Evolutionary conservation across 1,139 yeast species (phyloP), one percentile per base, ranked within the genome.

Genomic region (Yamadazyma sp.): DNA sequence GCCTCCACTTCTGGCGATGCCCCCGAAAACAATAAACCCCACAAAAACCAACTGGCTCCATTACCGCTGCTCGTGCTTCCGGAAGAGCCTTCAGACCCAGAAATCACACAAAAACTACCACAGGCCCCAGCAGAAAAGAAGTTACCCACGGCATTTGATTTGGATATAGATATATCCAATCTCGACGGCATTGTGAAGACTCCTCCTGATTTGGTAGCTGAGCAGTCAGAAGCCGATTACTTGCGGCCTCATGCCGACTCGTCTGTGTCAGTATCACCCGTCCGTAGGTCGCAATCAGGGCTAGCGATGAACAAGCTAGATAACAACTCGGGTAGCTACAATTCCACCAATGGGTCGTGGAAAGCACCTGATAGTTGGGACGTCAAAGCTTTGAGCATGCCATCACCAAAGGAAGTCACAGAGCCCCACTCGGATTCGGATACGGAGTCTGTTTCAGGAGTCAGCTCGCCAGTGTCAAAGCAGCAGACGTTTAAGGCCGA

Each of bases 351-450:
- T 18, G 43, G 43, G 5, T 28, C 39, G 8, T 79, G 92, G 92
- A 70, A 69, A 27, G 86, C 92, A 1, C 92, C 92, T 0, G 91
- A 84, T 53, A 79, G 85, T 54, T 84, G 92, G 92, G 91, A 83
- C 48, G 87, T 83, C 7, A 81, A 78, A 47, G 63, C 64, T 4
- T 72, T 55, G 15, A 48, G 40, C 16, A 36, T 42, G n/a, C 29
- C 40, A 2, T 32, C 42, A 17, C 43, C 42, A 3, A 39, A 46
- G 4, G 44, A 41, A 5, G 37, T 39, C 6, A 36, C 40, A 4
- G 54, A 46, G 12, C 26, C 24, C 2, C 40, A 31, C 16, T 45
- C 54, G 5, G 43, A 49, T 29, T 47, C 48, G 28, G 64, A 54
- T 27, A 55, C 61, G 4, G 62, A 55, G 24, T 45, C 47, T 3